Percentiles rank a stretch among this genome's conserved stretches.
Evolutionary conservation across 805 yeast species (phyloP).

Genomic region (Candida stauntonica): DNA sequence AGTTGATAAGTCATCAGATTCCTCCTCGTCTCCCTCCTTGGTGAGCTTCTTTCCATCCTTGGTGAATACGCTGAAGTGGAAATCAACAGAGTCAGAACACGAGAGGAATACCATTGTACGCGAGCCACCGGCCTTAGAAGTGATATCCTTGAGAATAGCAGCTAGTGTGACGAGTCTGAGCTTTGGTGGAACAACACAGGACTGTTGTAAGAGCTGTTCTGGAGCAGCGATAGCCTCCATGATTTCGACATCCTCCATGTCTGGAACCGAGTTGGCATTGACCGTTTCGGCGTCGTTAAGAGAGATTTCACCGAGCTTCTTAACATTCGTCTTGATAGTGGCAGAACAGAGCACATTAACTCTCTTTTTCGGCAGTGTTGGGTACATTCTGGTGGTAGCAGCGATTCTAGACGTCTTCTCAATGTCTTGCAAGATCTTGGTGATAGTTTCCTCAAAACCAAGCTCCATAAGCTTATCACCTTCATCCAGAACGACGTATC

Average conservation of each 20-base stretch:
- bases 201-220: conserved; percentile 80
- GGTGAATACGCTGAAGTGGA: conserved; percentile 75
- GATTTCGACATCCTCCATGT: conserved; percentile 25
- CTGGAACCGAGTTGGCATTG: conserved; percentile 30
- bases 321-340: conserved; percentile 77
- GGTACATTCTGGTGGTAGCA: conserved; percentile 36
- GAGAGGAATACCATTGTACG: conserved; percentile 84
- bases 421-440: conserved; percentile 63
- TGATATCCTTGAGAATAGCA: conserved; percentile 53
- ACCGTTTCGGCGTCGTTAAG: conserved; percentile 72
- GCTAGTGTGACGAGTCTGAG: conserved; percentile 78
- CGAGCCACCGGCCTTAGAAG: conserved; percentile 32
- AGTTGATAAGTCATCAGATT: conserved; percentile 31
- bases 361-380: conserved; percentile 62
- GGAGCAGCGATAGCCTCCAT: conserved; percentile 57
- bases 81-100: conserved; percentile 95
- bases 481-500: conserved; percentile 93
- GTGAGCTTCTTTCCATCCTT: conserved; percentile 41
- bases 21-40: conserved; percentile 31
- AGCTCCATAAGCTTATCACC: conserved; percentile 95
- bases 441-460: conserved; percentile 92
- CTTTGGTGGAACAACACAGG: conserved; percentile 88
- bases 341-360: conserved; percentile 90
- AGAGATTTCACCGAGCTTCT: conserved; percentile 74
- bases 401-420: conserved; percentile 38